A percentile compares a stretch with the other conserved stretches of the same genome.
phyloP scores from a whole-genome alignment of 2,329 filamentous ascomycete genomes.

The Ceratocystis ficicola region DNA sequence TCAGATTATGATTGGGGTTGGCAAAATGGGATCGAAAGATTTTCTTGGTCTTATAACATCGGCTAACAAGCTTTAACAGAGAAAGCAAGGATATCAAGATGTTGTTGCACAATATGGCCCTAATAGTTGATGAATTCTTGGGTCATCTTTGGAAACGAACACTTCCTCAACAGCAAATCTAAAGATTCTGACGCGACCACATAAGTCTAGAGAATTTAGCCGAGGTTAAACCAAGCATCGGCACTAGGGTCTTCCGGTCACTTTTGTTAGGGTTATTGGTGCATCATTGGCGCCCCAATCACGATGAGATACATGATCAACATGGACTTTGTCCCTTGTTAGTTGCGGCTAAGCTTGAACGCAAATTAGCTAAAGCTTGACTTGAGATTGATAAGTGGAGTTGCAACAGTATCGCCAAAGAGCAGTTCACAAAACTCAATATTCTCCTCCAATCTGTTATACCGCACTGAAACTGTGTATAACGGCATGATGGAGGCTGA shows the following conservation, averaged over 20 bases:
- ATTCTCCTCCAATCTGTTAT: no score
- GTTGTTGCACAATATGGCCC: not conserved
- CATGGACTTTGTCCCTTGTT: not conserved
- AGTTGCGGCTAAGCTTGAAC: not conserved
- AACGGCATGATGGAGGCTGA: slow-evolving; percentile 47
- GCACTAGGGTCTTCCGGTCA: not conserved
- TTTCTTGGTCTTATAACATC: not conserved
- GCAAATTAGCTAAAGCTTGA: not conserved
- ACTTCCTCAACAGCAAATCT: not conserved
- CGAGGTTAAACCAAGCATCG: not conserved
- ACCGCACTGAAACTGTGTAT: not conserved
- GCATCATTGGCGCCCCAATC: not conserved
- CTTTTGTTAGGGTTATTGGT: not conserved
- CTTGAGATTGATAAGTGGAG: no score
- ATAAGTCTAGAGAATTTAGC: not conserved
- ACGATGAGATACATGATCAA: not conserved
- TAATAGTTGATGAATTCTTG: not conserved
- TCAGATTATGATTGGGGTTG: not conserved
- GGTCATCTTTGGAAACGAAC: not conserved
- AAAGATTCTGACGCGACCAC: not conserved
- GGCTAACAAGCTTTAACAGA: not conserved
- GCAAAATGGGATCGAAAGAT: not conserved
- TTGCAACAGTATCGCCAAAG: not conserved
- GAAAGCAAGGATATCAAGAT: not conserved
- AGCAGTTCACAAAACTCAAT: not conserved